Evolutionary conservation across 1,139 yeast species (phyloP).

Genomic region (Taphrina pruni): DNA sequence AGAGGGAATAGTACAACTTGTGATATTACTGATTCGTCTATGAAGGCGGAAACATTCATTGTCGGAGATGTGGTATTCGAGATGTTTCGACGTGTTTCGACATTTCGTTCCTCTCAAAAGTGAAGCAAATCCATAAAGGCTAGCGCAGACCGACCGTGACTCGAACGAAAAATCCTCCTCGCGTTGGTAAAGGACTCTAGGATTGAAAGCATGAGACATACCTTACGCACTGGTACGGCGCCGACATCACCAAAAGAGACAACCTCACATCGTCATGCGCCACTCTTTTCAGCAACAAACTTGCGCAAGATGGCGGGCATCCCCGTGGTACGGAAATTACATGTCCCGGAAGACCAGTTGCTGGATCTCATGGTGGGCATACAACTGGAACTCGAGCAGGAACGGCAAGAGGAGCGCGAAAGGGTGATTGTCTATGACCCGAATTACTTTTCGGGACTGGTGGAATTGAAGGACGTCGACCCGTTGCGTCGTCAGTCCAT

Average conservation of each 20-base stretch:
- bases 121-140: too few relatives aligned
- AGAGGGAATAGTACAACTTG: too few relatives aligned
- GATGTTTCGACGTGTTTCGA: too few relatives aligned
- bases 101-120: too few relatives aligned
- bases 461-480: neutral
- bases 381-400: conserved; percentile 8
- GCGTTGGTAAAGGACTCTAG: neutral
- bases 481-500: conserved; percentile 4
- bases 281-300: neutral
- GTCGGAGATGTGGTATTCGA: too few relatives aligned
- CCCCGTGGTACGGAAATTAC: neutral
- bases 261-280: neutral
- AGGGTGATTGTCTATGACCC: conserved; percentile 15
- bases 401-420: neutral
- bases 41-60: too few relatives aligned
- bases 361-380: conserved; percentile 20
- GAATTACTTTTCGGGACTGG: conserved; percentile 12
- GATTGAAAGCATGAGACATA: neutral
- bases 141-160: too few relatives aligned
- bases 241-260: neutral
- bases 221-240: neutral
- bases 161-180: neutral
- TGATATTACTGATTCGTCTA: too few relatives aligned
- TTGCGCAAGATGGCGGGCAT: conserved; percentile 17
- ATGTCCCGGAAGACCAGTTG: conserved; percentile 8